Base-by-base conservation (phyloP, 768 basidiomycete species). In the Leccinum boreale region DNA sequence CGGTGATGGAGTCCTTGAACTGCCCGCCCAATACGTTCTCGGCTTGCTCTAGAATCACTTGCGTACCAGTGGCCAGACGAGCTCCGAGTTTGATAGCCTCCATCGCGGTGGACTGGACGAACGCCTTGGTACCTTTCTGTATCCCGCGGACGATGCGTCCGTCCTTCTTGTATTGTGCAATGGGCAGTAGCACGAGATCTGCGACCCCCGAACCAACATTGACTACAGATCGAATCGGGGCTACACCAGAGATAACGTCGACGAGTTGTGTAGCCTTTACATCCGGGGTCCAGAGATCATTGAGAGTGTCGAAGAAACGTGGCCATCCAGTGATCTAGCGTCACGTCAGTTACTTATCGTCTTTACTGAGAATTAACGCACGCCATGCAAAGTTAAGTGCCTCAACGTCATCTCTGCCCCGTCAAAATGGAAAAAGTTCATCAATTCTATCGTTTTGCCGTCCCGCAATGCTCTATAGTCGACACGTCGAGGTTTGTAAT, bases 361-460 rank as follows among this genome's bases (percentile, higher is more conserved):
- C 17, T 45, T 56, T 26, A 31, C 39, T 33, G 15, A n/a, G 49
- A 61, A 17, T 19, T 45, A 14, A 79, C 92, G 68, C 70, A 98
- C 95, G 29, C 97, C 97, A 58, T 88, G 85, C 31, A 98, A 71
- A 17, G 92, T 93, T 61, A 98, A 88, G 67, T 97, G 94, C 56
- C 97, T 81, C 53, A 99, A 73, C 0, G 94, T 97, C 94, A 99
- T 98, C 73, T 98, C 97, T 4, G 96, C 91, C 1, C 93, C 95
- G 65, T 98, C 97, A 63, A 98, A 99, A 74, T 98, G 95, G 87
- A 99, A 99, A 73, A 99, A 98, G 70, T 99, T 99, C 96, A 99
- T 98, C 48, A 99, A 74, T 69, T 99, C 97, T 59, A 96, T 96
- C 0, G 94, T 94, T 72, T 81, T 85, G 14, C 97, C 97, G 59